Conservation (phyloP, 106 monocot species). For the Cymbidium sinense region DNA sequence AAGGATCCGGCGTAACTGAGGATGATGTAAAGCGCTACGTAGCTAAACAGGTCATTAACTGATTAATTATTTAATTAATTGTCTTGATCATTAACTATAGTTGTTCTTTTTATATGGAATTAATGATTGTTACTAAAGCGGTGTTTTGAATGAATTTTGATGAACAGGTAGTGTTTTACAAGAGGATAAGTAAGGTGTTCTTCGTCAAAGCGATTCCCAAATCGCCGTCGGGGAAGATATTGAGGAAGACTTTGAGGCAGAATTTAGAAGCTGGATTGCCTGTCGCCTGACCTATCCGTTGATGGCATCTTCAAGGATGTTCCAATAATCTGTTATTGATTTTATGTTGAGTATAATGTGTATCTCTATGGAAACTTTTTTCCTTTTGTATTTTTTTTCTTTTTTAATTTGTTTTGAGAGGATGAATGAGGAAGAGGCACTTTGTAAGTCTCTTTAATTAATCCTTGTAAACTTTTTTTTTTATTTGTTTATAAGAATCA, state of each 20-base stretch:
- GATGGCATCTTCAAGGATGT: neutral
- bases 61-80: neutral
- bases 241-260: conserved; percentile 1
- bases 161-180: conserved; percentile 5
- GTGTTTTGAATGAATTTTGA: neutral
- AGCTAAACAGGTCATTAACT: conserved; percentile 50
- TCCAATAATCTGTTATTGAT: too few species aligned
- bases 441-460: neutral
- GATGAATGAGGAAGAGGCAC: neutral
- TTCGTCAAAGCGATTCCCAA: conserved; percentile 4
- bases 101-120: neutral
- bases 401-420: neutral
- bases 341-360: too few species aligned
- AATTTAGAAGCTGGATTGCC: conserved; percentile 2
- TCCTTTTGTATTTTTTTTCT: neutral
- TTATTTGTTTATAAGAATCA: too few species aligned
- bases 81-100: neutral
- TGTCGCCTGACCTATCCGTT: neutral
- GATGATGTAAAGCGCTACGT: conserved; percentile 66
- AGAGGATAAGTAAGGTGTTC: conserved; percentile 8
- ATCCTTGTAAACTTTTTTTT: neutral
- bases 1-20: conserved; percentile 44
- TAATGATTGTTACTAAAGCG: neutral
- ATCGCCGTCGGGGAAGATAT: conserved; percentile 9
- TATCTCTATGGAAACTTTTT: neutral